Evolutionary conservation across 108 stramenopile species (phyloP).

Genomic region (Fistulifera solaris): DNA sequence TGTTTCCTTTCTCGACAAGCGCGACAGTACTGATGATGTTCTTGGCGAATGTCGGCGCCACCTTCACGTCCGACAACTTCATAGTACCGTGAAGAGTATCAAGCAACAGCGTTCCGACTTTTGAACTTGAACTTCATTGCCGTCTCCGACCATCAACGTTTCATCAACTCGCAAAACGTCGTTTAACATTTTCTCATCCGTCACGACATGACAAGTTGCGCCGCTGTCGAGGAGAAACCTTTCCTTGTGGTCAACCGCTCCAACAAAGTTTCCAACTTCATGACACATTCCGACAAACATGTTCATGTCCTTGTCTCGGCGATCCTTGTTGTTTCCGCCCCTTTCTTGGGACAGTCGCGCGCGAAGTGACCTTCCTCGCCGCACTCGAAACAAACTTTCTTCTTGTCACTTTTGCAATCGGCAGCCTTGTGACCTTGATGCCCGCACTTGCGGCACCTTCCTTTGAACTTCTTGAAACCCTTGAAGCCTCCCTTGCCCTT

Average conservation of each 20-base stretch:
- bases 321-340: background rate
- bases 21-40: background rate
- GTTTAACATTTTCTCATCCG: background rate
- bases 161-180: background rate
- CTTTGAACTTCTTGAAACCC: background rate
- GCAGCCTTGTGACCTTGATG: background rate
- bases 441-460: background rate
- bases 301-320: background rate
- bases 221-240: background rate
- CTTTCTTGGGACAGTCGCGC: background rate
- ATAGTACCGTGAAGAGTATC: background rate
- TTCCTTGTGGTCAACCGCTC: background rate
- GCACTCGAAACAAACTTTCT: background rate
- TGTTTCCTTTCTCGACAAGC: background rate
- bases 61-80: background rate
- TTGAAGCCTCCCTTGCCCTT: background rate
- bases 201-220: background rate
- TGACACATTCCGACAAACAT: conserved; percentile 1
- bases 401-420: conserved; percentile 1
- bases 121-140: too few species aligned
- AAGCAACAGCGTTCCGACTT: background rate
- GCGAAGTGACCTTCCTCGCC: conserved; percentile 1
- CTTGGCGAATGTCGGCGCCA: background rate
- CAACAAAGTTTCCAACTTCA: too few species aligned
- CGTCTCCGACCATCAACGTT: background rate